These are phyloP conservation scores for Scortechinia acanthostroma DNA, from an alignment of 2,329 filamentous ascomycete species.

Conservation along the genomic window DNA sequence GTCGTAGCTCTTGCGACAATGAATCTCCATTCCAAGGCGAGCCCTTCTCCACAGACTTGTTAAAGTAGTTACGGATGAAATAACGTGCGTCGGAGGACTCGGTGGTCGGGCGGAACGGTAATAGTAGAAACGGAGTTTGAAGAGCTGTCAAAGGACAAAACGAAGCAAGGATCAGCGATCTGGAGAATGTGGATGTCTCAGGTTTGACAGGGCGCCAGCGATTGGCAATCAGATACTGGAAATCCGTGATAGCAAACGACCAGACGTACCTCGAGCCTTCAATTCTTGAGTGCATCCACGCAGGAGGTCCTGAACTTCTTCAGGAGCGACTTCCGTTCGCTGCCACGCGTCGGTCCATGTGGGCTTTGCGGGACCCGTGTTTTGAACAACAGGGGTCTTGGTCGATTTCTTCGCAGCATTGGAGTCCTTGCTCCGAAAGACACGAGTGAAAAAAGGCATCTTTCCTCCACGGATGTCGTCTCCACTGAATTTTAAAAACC, in stretches of 20 bases:
- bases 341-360: slow-evolving; percentile 84
- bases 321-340: slow-evolving; percentile 73
- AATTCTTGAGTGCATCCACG: slow-evolving; percentile 81
- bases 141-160: slow-evolving; percentile 48
- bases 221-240: too few species aligned
- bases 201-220: slow-evolving; percentile 2
- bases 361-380: slow-evolving; percentile 57
- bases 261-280: slow-evolving; percentile 74
- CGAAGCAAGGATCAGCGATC: slow-evolving; percentile 1
- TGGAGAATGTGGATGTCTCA: not conserved
- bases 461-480: too few species aligned
- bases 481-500: too few species aligned
- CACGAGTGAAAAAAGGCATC: slow-evolving; percentile 1
- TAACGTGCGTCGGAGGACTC: slow-evolving; percentile 86
- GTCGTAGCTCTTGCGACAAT: slow-evolving; percentile 77
- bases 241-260: slow-evolving; percentile 23
- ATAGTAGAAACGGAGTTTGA: slow-evolving; percentile 82
- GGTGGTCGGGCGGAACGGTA: slow-evolving; percentile 88
- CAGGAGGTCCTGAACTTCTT: slow-evolving; percentile 84
- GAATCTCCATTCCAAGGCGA: slow-evolving; percentile 41
- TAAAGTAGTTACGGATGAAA: slow-evolving; percentile 90
- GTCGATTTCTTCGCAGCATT: not conserved
- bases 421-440: slow-evolving; percentile 70
- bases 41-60: slow-evolving; percentile 51
- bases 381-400: slow-evolving; percentile 49